phyloP scores from a whole-genome alignment of 352 stramenopile species.

The Phytophthora sojae region DNA sequence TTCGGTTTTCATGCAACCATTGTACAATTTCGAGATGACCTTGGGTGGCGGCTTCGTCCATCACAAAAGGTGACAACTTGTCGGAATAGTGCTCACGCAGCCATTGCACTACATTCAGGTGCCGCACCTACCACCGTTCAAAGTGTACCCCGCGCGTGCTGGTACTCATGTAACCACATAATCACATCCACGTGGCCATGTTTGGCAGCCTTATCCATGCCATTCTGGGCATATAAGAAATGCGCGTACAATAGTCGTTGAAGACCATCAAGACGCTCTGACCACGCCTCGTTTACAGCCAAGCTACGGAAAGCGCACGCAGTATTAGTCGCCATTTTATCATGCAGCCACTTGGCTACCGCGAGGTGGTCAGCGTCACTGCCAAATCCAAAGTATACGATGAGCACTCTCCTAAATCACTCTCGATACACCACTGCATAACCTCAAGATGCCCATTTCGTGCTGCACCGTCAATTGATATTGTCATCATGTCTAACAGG shows the following conservation, averaged over 20 bases:
- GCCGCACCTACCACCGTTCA: too few relatives aligned
- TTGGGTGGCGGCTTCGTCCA: not conserved
- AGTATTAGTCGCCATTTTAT: too few relatives aligned
- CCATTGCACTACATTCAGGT: not conserved
- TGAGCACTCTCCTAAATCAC: too few relatives aligned
- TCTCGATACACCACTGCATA: too few relatives aligned
- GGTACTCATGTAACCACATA: not conserved
- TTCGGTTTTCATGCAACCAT: not conserved
- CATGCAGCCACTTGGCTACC: too few relatives aligned
- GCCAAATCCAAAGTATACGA: too few relatives aligned
- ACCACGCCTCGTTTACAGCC: not conserved
- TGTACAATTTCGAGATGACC: not conserved
- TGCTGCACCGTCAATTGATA: not conserved
- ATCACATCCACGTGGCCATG: not conserved
- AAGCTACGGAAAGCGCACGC: too few relatives aligned
- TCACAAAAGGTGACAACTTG: not conserved
- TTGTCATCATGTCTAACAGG: too few relatives aligned
- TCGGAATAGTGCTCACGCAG: not conserved
- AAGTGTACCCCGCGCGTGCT: not conserved
- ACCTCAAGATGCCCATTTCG: too few relatives aligned
- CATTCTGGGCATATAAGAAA: not conserved
- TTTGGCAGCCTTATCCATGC: not conserved
- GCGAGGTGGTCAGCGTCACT: too few relatives aligned
- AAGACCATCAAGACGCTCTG: too few relatives aligned
- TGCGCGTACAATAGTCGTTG: not conserved